phyloP scores from a whole-genome alignment of 2,329 filamentous ascomycete genomes.

The Magnaporthiopsis incrustans region DNA sequence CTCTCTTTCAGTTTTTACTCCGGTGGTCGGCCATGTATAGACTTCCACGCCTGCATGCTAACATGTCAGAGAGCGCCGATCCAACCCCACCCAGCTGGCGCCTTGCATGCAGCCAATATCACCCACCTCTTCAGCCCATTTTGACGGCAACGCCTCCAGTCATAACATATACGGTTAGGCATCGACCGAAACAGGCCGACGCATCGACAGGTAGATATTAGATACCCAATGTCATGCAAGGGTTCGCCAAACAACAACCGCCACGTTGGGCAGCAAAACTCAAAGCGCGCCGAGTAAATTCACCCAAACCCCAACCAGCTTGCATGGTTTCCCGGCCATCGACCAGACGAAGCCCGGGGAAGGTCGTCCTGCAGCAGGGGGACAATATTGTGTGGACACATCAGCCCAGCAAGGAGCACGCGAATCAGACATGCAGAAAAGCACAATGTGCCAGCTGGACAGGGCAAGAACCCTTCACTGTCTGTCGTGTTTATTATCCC shows the following conservation, averaged over 20 bases:
- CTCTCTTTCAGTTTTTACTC: too few species aligned
- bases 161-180: too few species aligned
- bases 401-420: too few species aligned
- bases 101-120: background rate
- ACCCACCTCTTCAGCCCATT: too few species aligned
- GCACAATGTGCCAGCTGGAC: background rate
- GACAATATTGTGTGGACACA: background rate
- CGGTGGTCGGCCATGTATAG: too few species aligned
- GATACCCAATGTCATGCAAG: background rate
- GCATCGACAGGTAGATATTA: background rate
- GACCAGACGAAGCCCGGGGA: background rate
- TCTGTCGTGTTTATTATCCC: background rate
- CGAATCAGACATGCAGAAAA: too few species aligned
- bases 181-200: background rate
- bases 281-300: background rate
- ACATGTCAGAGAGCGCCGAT: too few species aligned
- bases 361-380: background rate
- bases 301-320: background rate
- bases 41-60: too few species aligned
- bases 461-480: background rate
- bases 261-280: background rate
- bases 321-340: background rate
- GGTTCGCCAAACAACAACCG: background rate
- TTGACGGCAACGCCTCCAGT: background rate
- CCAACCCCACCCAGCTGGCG: too few species aligned